Evolutionary conservation across 1,284 basidiomycete genomes (phyloP).

Genomic region (Tylopilus orsonianus): DNA sequence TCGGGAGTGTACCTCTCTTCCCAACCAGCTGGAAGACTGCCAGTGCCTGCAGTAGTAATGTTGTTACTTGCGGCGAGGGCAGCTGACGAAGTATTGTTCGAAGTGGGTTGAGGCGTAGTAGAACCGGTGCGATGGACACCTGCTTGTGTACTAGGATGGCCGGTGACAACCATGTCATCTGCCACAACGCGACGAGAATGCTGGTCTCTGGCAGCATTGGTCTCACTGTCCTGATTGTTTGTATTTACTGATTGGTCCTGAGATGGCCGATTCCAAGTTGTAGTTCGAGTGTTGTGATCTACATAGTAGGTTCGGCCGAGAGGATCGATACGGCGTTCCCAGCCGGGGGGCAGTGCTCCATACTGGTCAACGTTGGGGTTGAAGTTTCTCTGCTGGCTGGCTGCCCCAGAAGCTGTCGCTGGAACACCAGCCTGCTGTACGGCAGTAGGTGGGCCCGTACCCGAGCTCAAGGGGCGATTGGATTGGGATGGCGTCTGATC

Average conservation of each 20-base stretch:
- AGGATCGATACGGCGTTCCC: constrained; percentile 93
- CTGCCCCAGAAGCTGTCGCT: constrained; percentile 32
- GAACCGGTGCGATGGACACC: constrained; percentile 35
- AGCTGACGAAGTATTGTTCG: constrained; percentile 33
- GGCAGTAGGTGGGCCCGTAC: constrained; percentile 8
- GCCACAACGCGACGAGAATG: constrained; percentile 77
- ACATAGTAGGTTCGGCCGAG: constrained; percentile 91
- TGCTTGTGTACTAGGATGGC: constrained; percentile 37
- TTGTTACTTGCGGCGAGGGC: constrained; percentile 52
- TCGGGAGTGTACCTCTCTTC: constrained; percentile 95
- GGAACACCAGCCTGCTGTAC: constrained; percentile 23
- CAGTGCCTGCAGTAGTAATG: constrained; percentile 75
- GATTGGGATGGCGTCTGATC: constrained; percentile 28
- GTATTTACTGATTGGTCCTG: constrained; percentile 54
- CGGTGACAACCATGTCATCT: constrained; percentile 74
- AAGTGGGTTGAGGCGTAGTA: constrained; percentile 32
- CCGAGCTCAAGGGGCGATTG: constrained; percentile 29
- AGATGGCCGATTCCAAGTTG: constrained; percentile 86
- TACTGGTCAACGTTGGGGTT: constrained; percentile 85
- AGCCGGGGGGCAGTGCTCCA: constrained; percentile 80
- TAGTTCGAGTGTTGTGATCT: constrained; percentile 90
- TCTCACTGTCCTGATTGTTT: constrained; percentile 55
- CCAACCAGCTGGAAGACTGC: constrained; percentile 89
- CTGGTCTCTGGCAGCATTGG: constrained; percentile 73
- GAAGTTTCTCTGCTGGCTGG: constrained; percentile 67